Base-by-base conservation (phyloP, 768 basidiomycete genomes). In the Termitomyces sp. region DNA sequence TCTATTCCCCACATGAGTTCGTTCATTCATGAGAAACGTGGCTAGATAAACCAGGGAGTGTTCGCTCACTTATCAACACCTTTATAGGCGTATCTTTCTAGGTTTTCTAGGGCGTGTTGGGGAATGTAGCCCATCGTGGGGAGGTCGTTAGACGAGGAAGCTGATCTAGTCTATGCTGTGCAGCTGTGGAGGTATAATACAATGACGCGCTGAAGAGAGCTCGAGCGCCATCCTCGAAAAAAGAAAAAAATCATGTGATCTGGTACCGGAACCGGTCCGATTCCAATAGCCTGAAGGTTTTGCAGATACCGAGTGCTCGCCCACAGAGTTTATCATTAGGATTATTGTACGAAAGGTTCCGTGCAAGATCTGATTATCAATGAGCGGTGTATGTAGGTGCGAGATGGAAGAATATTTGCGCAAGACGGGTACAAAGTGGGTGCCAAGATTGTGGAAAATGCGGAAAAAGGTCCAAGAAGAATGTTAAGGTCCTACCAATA, bases 81-180 rank as follows among this genome's bases (percentile, higher is more conserved):
- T 64, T 86, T 90, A 69, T 94, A 94, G 55, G 85, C 74, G 69
- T 95, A 94, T 62, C 83, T 84, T 66, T 84, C 83, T 43, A 95
- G 78, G 53, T 91, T 90, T 62, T 82, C 80, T 24, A 93, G 81
- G n/a, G 88, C 86, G 16, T 79, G 69, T 50, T 75, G 75, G 3
- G 88, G 82, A 48, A 93, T 79, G 69, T 88, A 88, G 50, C 80
- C 76, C 88, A 89, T 63, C 46, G 37, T 58, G 32, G 55, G 20
- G 26, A 36, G 10, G 10, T 44, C 46, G 66, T 40, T 55, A 34
- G 43, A 18, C 24, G 36, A 18, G 34, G 32, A 47, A 56, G 44
- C 50, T 56, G 26, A 56, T 33, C 34, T 16, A 51, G 49, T 43
- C 49, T 43, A 63, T 32, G 33, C 44, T 37, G 20, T 32, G 45